Percentiles rank a stretch among this genome's conserved stretches.
phyloP scores from a whole-genome alignment of 129 eudicot genomes.

The Sambucus nigra region DNA sequence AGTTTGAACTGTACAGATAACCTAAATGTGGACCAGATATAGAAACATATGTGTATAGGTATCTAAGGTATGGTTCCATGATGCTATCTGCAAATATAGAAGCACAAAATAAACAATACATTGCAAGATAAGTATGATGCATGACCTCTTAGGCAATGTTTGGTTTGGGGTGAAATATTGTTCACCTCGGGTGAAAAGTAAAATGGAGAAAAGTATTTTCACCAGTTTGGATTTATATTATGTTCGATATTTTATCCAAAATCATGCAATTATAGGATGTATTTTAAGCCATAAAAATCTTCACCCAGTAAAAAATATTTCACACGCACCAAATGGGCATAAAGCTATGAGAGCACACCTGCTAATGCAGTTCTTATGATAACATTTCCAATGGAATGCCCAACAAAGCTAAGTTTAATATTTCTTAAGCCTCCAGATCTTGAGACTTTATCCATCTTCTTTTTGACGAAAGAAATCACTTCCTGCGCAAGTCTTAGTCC shows the following conservation, averaged over 20 bases:
- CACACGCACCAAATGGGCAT: background rate
- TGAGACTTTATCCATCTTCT: conserved; percentile 93
- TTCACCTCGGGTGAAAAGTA: no score
- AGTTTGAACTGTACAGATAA: conserved; percentile 91
- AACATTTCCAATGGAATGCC: conserved; percentile 97
- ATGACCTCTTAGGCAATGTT: background rate
- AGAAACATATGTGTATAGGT: conserved; percentile 73
- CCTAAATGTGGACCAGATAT: conserved; percentile 98
- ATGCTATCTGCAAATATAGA: conserved; percentile 51
- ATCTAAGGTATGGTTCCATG: conserved; percentile 94
- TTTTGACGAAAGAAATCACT: conserved; percentile 79
- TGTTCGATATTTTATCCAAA: no score
- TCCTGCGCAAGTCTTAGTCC: conserved; percentile 89
- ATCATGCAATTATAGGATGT: no score
- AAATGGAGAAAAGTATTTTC: no score
- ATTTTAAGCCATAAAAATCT: no score
- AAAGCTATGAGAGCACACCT: conserved; percentile 35
- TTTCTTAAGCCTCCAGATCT: conserved; percentile 61
- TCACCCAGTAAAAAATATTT: no score
- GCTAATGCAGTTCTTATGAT: conserved; percentile 84
- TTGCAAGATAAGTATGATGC: background rate
- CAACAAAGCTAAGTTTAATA: conserved; percentile 92
- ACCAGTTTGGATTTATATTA: no score
- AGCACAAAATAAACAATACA: background rate
- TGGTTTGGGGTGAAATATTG: no score